Percentiles rank a stretch among this genome's conserved stretches.
Conservation (phyloP, 345 rosid species). For the Trapa bicornis region DNA sequence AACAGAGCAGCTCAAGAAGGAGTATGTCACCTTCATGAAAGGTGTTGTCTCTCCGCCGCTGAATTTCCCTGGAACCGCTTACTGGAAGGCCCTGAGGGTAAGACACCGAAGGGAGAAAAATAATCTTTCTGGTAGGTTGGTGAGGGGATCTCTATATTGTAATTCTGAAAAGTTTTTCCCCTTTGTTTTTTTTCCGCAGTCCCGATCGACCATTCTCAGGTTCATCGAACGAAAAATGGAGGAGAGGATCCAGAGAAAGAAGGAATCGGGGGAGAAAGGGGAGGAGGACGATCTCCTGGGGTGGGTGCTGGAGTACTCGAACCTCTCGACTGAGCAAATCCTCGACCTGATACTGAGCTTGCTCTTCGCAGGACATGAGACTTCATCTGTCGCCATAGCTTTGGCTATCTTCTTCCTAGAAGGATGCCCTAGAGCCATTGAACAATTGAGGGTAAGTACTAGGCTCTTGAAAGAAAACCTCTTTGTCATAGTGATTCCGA, state of each 20-base stretch:
- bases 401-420: conserved; percentile 80
- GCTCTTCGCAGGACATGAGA: conserved; percentile 93
- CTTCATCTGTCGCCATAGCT: conserved; percentile 88
- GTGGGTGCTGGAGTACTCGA: conserved; percentile 78
- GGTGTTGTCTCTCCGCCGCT: conserved; percentile 93
- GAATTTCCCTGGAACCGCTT: conserved; percentile 89
- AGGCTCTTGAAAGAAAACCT: too few species aligned
- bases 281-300: conserved; percentile 87
- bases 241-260: conserved; percentile 33
- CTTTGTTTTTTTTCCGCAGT: conserved; percentile 21
- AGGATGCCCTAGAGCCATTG: conserved; percentile 54
- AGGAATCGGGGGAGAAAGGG: conserved; percentile 14
- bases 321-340: conserved; percentile 81
- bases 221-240: conserved; percentile 73
- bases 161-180: too few species aligned
- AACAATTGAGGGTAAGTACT: conserved; percentile 53
- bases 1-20: conserved; percentile 78
- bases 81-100: conserved; percentile 78
- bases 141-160: too few species aligned
- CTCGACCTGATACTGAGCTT: conserved; percentile 80
- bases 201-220: conserved; percentile 76
- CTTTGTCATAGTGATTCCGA: too few species aligned
- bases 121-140: neutral
- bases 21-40: conserved; percentile 97
- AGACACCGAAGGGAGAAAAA: neutral